These are phyloP conservation scores for Hevea brasiliensis DNA, from an alignment of 345 rosid species.

Conservation along the genomic window DNA sequence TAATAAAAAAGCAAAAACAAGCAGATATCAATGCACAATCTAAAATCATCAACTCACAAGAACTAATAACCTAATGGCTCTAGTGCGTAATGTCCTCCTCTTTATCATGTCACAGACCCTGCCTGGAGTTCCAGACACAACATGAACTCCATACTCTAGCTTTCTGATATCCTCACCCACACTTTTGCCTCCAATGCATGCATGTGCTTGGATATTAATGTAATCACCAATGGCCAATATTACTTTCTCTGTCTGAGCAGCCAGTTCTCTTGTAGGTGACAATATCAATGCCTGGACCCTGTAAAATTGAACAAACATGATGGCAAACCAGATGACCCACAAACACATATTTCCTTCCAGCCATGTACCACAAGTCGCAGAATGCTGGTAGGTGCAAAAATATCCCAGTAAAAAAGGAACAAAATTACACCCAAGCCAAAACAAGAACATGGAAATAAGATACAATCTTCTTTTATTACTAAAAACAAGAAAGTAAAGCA, in stretches of 20 bases:
- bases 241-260: slow-evolving; percentile 83
- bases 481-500: too few relatives aligned
- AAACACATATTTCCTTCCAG: too few relatives aligned
- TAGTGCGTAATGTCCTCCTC: slow-evolving; percentile 87
- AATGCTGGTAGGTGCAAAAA: too few relatives aligned
- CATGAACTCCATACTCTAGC: slow-evolving; percentile 59
- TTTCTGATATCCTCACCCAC: slow-evolving; percentile 96
- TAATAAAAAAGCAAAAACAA: background rate
- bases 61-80: slow-evolving; percentile 51
- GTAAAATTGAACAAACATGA: slow-evolving; percentile 2
- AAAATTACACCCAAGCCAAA: too few relatives aligned
- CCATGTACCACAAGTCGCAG: too few relatives aligned
- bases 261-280: slow-evolving; percentile 95
- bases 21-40: background rate
- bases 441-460: too few relatives aligned
- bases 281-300: slow-evolving; percentile 95
- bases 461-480: too few relatives aligned
- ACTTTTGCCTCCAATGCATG: slow-evolving; percentile 93
- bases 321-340: background rate
- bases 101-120: slow-evolving; percentile 98
- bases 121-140: slow-evolving; percentile 98
- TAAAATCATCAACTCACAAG: slow-evolving; percentile 28
- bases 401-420: too few relatives aligned
- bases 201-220: slow-evolving; percentile 78
- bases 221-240: slow-evolving; percentile 71